Percentiles rank a stretch among this genome's conserved stretches.
Conservation (phyloP, 1,139 yeast genomes). For the Hemisphaericaspora xylofermentans region DNA sequence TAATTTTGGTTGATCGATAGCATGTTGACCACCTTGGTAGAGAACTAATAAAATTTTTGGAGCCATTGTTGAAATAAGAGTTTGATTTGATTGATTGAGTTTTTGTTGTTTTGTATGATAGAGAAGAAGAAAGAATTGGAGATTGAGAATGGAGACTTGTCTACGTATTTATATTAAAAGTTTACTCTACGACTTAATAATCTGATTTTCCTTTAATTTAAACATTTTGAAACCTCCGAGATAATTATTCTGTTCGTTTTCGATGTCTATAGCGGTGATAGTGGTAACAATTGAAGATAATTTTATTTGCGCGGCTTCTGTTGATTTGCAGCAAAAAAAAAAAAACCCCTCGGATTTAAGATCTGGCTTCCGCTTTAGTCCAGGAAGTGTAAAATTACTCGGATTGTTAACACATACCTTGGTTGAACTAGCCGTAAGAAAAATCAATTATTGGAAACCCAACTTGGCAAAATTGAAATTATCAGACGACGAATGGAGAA, state of each 20-base stretch:
- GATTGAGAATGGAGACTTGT: background rate
- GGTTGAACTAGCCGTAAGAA: too few species aligned
- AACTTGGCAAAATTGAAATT: too few species aligned
- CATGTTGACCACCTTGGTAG: slow-evolving; percentile 57
- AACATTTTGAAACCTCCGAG: too few species aligned
- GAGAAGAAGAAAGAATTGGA: background rate
- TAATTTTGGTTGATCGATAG: slow-evolving; percentile 56
- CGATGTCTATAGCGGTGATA: background rate
- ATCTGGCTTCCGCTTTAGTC: too few species aligned
- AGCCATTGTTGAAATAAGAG: slow-evolving; percentile 10
- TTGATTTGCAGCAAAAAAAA: background rate
- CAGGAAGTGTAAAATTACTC: background rate
- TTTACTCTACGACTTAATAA: too few species aligned
- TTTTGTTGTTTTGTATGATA: background rate
- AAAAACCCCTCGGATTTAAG: background rate
- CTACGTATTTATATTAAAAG: background rate
- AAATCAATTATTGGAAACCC: too few species aligned
- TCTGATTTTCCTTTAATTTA: too few species aligned
- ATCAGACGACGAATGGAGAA: too few species aligned
- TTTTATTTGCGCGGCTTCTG: background rate
- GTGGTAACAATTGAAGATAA: background rate
- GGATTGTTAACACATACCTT: too few species aligned
- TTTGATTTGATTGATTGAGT: background rate
- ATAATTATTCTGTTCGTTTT: too few species aligned
- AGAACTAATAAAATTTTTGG: slow-evolving; percentile 55